Percentiles rank a stretch among this genome's conserved stretches.
These are phyloP conservation scores for Chlorella sp. DNA, from an alignment of 139 green algal genomes.

Conservation along the genomic window DNA sequence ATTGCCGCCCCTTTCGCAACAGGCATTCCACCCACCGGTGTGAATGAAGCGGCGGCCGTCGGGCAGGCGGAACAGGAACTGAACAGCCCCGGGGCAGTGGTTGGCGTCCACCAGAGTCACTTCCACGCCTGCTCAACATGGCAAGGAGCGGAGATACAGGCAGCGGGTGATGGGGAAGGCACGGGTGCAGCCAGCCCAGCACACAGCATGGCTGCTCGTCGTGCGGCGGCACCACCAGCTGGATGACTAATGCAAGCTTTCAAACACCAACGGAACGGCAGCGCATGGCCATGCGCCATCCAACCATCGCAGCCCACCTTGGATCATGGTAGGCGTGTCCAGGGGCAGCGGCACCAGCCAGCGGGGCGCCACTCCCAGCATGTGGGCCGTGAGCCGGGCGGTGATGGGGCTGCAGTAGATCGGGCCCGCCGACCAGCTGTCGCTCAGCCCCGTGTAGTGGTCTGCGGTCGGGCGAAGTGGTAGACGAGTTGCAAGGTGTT, in stretches of 20 bases:
- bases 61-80: conserved; percentile 80
- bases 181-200: neutral
- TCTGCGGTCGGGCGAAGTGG: conserved; percentile 50
- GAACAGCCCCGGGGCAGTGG: conserved; percentile 79
- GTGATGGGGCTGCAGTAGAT: conserved; percentile 88
- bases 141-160: too few species aligned
- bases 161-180: neutral
- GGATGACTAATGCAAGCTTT: neutral
- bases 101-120: conserved; percentile 81
- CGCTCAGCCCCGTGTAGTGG: conserved; percentile 81
- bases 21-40: conserved; percentile 7
- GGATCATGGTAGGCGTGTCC: conserved; percentile 45
- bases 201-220: neutral
- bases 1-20: too few species aligned
- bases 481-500: too few species aligned
- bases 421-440: conserved; percentile 67
- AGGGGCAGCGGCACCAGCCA: conserved; percentile 58
- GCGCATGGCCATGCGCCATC: neutral
- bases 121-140: conserved; percentile 19
- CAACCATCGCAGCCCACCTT: conserved; percentile 43
- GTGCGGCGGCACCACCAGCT: neutral
- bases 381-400: conserved; percentile 55
- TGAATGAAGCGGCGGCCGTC: conserved; percentile 68
- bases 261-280: neutral
- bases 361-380: conserved; percentile 53